A percentile compares a stretch with the other conserved stretches of the same genome.
Conservation (phyloP, 106 monocot species). For the Alisma plantagoaquatica region DNA sequence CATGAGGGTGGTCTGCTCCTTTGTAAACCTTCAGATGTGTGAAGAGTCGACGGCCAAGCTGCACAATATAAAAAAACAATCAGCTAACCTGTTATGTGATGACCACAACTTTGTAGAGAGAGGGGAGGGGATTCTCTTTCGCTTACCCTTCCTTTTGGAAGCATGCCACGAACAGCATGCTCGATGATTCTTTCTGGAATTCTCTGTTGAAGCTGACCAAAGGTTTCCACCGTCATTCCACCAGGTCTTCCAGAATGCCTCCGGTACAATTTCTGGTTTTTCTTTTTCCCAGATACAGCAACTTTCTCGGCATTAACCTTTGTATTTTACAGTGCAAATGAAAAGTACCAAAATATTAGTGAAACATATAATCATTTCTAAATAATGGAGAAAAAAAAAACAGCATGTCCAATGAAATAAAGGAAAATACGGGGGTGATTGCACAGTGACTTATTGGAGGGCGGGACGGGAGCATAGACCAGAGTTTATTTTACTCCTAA, state of each 20-base stretch:
- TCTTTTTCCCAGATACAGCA: slow-evolving; percentile 90
- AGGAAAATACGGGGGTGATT: no score
- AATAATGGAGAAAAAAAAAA: background rate
- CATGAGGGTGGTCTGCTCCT: slow-evolving; percentile 80
- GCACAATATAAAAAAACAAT: no score
- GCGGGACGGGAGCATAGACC: no score
- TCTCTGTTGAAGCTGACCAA: slow-evolving; percentile 89
- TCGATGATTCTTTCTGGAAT: slow-evolving; percentile 93
- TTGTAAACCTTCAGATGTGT: slow-evolving; percentile 95
- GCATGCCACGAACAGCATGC: slow-evolving; percentile 91
- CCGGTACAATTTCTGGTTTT: slow-evolving; percentile 78
- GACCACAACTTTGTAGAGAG: no score
- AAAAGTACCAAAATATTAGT: background rate
- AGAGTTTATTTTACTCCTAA: no score
- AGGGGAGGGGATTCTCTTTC: no score
- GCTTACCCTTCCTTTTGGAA: slow-evolving; percentile 87
- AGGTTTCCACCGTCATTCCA: slow-evolving; percentile 84
- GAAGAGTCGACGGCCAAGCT: slow-evolving; percentile 83
- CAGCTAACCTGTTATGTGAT: no score
- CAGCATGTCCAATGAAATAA: background rate
- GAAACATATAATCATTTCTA: no score
- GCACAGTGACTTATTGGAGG: no score
- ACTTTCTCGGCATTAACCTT: slow-evolving; percentile 96
- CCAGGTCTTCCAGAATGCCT: slow-evolving; percentile 98
- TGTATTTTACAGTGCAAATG: no score